Evolutionary conservation across 106 monocot species (phyloP), one percentile per base, ranked within the genome.

Genomic region (Platanthera zijinensis): DNA sequence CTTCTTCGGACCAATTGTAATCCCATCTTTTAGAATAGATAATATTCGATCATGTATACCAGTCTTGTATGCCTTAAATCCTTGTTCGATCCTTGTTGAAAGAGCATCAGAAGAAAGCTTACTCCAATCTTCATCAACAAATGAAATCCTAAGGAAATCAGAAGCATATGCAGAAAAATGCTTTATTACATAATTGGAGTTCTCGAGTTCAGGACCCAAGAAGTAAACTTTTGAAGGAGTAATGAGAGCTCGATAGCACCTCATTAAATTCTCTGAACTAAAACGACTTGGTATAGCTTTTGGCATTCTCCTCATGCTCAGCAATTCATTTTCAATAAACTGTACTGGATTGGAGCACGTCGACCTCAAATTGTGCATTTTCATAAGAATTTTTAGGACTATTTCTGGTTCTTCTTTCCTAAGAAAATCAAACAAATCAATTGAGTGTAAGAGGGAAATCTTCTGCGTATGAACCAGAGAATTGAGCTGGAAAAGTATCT

Each of bases 101-200:
- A 99, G 76, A 70, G 88, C 80, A 81, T 86, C 83, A 70, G 89
- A n/a, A 19, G 86, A 52, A 82, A 94, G 84, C 81, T 92, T 99
- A 74, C 85, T 77, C 86, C 94, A 91, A 69, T 99, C 92, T 84
- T 99, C 99, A 14, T 99, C 99, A 81, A 92, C 94, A 90, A 99
- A 99, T 52, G 89, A 79, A 80, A 99, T 88, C 78, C 99, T 88
- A 77, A 92, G 59, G 74, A 99, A 99, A 62, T 94, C 88, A 79
- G 91, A 89, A 76, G 91, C 85, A 86, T 84, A 72, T 76, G 78
- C 72, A 69, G 85, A 80, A 83, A 74, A 88, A 80, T 94, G 86
- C n/a, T 87, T 88, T 51, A 95, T 81, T 8, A 95, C 84, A 68
- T 90, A 92, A 81, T 99, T 99, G 25, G 91, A 87, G 4, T 67